Evolutionary conservation across 176 grass and related monocot species (phyloP).

Genomic region (Triticum turgidum): DNA sequence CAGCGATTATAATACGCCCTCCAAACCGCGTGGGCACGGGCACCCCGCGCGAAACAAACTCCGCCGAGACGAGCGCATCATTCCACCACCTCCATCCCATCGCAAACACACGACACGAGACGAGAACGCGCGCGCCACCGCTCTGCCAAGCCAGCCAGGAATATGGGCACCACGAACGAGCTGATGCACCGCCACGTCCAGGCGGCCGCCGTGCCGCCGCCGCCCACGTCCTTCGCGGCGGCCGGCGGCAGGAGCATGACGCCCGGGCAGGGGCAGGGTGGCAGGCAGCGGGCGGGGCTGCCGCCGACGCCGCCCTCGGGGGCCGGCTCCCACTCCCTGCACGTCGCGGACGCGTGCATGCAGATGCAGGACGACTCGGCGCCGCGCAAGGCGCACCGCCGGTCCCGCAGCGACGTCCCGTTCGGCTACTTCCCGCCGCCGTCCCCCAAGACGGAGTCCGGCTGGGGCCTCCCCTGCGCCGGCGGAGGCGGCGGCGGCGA

Average conservation of each 20-base stretch:
- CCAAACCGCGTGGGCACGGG: conserved; percentile 42
- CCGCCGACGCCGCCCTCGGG: conserved; percentile 47
- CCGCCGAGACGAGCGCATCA: conserved; percentile 10
- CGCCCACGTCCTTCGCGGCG: conserved; percentile 26
- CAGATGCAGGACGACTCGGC: conserved; percentile 43
- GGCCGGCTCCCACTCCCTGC: conserved; percentile 27
- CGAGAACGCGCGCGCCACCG: not conserved
- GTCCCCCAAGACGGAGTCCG: conserved; percentile 48
- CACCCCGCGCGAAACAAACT: conserved; percentile 13
- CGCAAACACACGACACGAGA: not conserved
- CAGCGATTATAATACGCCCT: conserved; percentile 46
- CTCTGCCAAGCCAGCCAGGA: not conserved
- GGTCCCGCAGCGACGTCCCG: conserved; percentile 70
- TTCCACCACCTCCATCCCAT: not conserved
- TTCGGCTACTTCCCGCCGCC: conserved; percentile 69
- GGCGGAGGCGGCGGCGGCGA: conserved; percentile 20
- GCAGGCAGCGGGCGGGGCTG: conserved; percentile 51
- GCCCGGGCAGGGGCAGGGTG: not conserved
- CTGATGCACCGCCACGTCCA: conserved; percentile 56
- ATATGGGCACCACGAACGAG: conserved; percentile 58
- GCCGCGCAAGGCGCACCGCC: conserved; percentile 67
- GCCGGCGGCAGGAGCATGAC: not conserved
- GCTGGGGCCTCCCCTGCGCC: not conserved
- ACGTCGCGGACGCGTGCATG: conserved; percentile 49
- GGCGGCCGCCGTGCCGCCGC: conserved; percentile 6